A percentile compares a stretch with the other conserved stretches of the same genome.
Conservation (phyloP, 305 asterid genomes). For the Rubia tinctorum region DNA sequence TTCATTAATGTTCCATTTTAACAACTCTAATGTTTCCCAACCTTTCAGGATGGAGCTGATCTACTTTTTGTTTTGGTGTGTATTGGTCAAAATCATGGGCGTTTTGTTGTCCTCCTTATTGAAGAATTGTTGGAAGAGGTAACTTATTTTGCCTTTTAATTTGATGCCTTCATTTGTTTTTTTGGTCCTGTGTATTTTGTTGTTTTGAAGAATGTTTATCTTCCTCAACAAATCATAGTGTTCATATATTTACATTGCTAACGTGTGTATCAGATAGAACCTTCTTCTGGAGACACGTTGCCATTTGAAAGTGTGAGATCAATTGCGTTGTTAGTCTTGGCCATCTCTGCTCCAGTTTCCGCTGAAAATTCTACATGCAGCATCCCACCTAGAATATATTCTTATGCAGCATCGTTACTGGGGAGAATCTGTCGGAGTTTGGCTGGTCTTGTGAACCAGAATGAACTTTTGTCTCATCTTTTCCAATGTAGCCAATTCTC, state of each 20-base stretch:
- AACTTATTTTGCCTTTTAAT: constrained; percentile 19
- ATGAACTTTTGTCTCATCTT: constrained; percentile 59
- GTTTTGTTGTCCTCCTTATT: constrained; percentile 48
- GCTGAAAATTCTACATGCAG: constrained; percentile 53
- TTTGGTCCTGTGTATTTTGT: not conserved
- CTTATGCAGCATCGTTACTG: constrained; percentile 76
- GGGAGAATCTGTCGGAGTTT: constrained; percentile 65
- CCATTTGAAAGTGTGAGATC: constrained; percentile 42
- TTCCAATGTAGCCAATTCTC: constrained; percentile 78
- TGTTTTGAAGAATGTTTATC: not conserved
- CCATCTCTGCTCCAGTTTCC: constrained; percentile 85
- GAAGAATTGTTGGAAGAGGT: constrained; percentile 62
- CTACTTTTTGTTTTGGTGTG: constrained; percentile 43
- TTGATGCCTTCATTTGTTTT: constrained; percentile 4
- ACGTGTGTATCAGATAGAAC: constrained; percentile 62
- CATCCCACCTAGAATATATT: constrained; percentile 66
- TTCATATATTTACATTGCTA: not conserved
- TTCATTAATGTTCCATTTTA: not conserved
- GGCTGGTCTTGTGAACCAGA: constrained; percentile 49
- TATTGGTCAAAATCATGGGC: constrained; percentile 70
- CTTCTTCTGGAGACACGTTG: constrained; percentile 62
- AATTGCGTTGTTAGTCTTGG: constrained; percentile 62
- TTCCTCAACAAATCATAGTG: not conserved
- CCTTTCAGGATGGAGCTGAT: constrained; percentile 87
- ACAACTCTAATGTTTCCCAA: constrained; percentile 14